Evolutionary conservation across 1,139 yeast species (phyloP), one percentile per base, ranked within the genome.

Genomic region (Candida mesenterica): DNA sequence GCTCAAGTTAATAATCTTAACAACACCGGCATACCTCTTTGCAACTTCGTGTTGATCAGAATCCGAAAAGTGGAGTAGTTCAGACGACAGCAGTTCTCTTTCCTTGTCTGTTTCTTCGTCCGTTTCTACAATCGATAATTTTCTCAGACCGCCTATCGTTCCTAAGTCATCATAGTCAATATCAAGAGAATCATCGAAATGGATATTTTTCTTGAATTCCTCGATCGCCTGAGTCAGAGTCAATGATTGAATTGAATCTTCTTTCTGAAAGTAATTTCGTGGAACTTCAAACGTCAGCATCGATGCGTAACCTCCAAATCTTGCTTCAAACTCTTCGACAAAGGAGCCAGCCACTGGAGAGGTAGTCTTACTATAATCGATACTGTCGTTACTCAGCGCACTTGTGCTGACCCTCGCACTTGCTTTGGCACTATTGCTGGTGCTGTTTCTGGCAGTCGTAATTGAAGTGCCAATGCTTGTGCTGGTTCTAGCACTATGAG

Each of bases 161-260:
- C 17, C 12, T 15, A n/a, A 5, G 12, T 24, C 17, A 8, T 13
- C 26, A n/a, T 13, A 10, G 14, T n/a, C 14, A 6, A 13, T 6
- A n/a, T 24, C 13, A n/a, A 24, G 13, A 6, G 26, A 24, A 7
- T 10, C 14, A 13, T 24, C 26, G 16, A 43, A 36, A 29, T 55
- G 59, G 33, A 68, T 59, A 16, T 57, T 59, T 30, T 48, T 52
- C 14, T 57, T 52, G 38, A 68, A 67, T 24, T 59, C 62, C 5
- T 50, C 52, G 14, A 64, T 60, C 20, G 55, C 48, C 37, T 61
- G 58, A 3, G 63, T 50, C 4, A 71, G 59, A 2, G 60, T 50
- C 18, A 64, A 46, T 2, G 71, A 65, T 28, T 50, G 58, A 5
- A 44, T 32, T 2, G 65, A 56, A 7, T 41, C 50, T 8, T 59